Base-by-base conservation (phyloP, 176 grass and related monocot genomes). In the Carex scoparia region DNA sequence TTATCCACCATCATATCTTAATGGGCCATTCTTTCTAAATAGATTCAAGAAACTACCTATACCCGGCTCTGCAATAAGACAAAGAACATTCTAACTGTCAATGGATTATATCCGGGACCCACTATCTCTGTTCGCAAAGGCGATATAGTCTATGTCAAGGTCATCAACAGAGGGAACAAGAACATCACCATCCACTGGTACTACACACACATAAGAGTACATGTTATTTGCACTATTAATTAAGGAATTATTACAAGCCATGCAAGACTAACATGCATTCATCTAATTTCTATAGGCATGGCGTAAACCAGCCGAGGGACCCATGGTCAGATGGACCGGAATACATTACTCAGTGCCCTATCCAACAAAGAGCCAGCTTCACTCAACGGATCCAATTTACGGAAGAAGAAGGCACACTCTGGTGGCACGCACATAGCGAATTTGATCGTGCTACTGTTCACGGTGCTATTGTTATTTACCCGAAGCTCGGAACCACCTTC, bases 101-200 rank as follows among this genome's bases (percentile, higher is more conserved):
- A 94, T 48, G 92, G 90, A 1, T 81, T 76, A 82, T 94, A 82
- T 75, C 92, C 92, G 3, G 90, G 92, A 7, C 92, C 92, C 3
- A 89, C 89, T 48, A 89, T 94, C 80, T 78, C 77, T 70, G 90
- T 88, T n/a, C 86, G 75, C 23, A 92, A 83, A 28, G 88, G 81
- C 16, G 88, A 90, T 8, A 48, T 70, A 19, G 76, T 92, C 58
- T 37, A 85, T n/a, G 92, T 94, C 37, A 90, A 90, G 13, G 86
- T 92, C 30, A 46, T 83, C 84, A 94, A 94, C 81, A 65, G 85
- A 2, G 92, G 87, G 53, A 23, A 83, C 2, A 85, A 87, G 3
- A 94, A 94, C 81, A 92, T 94, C 84, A 94, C 88, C 69, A 59
- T 94, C 64, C 92, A 92, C 57, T 92, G 92, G 91, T 92, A 87